Evolutionary conservation across 2,329 filamentous ascomycete species (phyloP).

Genomic region (Plectosphaerella cucumerina): DNA sequence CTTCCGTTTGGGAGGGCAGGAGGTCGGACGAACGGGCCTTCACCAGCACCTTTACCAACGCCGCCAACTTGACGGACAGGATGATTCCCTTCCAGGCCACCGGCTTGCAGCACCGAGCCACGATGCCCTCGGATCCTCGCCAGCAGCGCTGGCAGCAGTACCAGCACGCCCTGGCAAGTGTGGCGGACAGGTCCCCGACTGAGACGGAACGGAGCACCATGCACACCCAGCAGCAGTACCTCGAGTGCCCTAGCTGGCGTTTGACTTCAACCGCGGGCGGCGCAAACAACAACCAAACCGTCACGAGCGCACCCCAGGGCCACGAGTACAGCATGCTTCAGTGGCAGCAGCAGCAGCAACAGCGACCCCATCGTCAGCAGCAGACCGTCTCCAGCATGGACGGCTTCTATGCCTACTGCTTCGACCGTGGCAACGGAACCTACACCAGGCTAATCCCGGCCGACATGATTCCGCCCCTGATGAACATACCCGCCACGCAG

Average conservation of each 20-base stretch:
- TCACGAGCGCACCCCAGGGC: not conserved
- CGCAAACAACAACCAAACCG: not conserved
- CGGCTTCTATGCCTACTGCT: slow-evolving; percentile 42
- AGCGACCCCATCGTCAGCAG: not conserved
- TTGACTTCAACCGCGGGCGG: not conserved
- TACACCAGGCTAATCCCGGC: slow-evolving; percentile 52
- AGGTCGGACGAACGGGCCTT: not conserved
- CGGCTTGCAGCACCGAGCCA: not conserved
- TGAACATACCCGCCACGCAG: slow-evolving; percentile 39
- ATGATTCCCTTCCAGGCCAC: not conserved
- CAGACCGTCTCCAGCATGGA: slow-evolving; percentile 21
- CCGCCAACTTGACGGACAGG: not conserved
- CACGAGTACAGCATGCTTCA: not conserved
- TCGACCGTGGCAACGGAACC: slow-evolving; percentile 47
- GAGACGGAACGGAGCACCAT: not conserved
- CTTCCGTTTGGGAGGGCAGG: no score
- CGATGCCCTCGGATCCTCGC: not conserved
- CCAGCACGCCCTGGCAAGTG: not conserved
- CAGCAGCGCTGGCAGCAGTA: not conserved
- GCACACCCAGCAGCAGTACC: not conserved
- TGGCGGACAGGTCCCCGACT: not conserved
- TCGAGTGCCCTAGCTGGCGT: slow-evolving; percentile 8
- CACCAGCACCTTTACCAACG: not conserved
- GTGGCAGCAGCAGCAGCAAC: not conserved
- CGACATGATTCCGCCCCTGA: slow-evolving; percentile 43